Conservation (phyloP, 495 filamentous ascomycete species). For the Aspergillus taichungensis region DNA sequence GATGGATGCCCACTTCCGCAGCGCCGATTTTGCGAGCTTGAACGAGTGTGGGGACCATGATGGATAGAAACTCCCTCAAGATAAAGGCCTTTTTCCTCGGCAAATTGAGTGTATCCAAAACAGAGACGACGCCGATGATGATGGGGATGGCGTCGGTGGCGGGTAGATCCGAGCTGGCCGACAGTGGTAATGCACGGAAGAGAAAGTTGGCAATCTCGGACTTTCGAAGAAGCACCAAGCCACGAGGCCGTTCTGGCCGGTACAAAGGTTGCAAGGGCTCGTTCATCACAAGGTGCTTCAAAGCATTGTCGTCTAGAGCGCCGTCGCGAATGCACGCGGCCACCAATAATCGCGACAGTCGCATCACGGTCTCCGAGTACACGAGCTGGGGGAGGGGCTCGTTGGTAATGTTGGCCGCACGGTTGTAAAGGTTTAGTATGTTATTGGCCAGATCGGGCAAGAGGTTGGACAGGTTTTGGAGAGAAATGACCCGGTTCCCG, state of each 20-base stretch:
- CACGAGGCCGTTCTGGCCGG: conserved; percentile 35
- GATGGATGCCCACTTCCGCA: conserved; percentile 90
- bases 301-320: conserved; percentile 52
- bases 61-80: conserved; percentile 71
- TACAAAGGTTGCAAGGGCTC: conserved; percentile 31
- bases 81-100: conserved; percentile 83
- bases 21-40: conserved; percentile 87
- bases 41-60: conserved; percentile 76
- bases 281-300: conserved; percentile 59
- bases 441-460: conserved; percentile 71
- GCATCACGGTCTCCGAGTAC: conserved; percentile 72
- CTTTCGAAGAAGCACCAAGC: conserved; percentile 37
- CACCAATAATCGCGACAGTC: conserved; percentile 66
- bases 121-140: conserved; percentile 76
- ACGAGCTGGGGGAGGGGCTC: conserved; percentile 75
- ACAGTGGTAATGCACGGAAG: conserved; percentile 63
- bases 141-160: conserved; percentile 66
- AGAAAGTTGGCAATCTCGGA: conserved; percentile 61
- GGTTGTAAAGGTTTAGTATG: conserved; percentile 73
- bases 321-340: conserved; percentile 62
- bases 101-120: conserved; percentile 66
- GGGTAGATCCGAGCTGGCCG: conserved; percentile 47
- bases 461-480: conserved; percentile 53
- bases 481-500: conserved; percentile 44
- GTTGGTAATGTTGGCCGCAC: conserved; percentile 63